Evolutionary conservation across 2,329 filamentous ascomycete species (phyloP).

Genomic region (Clonostachys rosea): DNA sequence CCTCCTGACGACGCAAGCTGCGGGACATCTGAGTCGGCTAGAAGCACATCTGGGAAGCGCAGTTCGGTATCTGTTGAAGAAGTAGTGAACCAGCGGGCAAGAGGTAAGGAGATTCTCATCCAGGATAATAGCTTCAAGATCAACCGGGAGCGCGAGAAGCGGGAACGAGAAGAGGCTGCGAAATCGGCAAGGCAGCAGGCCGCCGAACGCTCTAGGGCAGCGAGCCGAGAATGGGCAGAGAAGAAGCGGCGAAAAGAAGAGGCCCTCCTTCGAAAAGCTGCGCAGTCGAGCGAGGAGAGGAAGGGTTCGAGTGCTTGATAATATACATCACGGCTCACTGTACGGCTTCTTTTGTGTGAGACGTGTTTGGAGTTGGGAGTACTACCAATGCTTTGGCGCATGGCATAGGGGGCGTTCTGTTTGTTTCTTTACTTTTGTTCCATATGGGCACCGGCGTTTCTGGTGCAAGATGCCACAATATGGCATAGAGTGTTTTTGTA

Average conservation of each 20-base stretch:
- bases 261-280: neutral
- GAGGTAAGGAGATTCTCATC: conserved; percentile 48
- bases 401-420: too few species aligned
- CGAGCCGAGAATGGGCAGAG: conserved; percentile 59
- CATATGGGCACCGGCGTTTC: too few species aligned
- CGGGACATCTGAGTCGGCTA: conserved; percentile 39
- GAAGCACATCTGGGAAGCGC: conserved; percentile 36
- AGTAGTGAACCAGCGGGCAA: conserved; percentile 41
- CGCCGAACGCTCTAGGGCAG: conserved; percentile 53
- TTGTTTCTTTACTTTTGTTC: too few species aligned
- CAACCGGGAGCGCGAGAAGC: conserved; percentile 46
- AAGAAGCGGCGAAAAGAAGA: conserved; percentile 41
- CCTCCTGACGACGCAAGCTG: conserved; percentile 22
- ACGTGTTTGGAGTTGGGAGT: too few species aligned
- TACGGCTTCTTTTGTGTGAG: too few species aligned
- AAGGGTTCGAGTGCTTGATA: too few species aligned
- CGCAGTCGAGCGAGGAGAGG: too few species aligned
- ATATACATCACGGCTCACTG: too few species aligned
- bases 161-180: conserved; percentile 47
- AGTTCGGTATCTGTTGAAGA: conserved; percentile 46
- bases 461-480: too few species aligned
- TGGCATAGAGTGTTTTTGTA: too few species aligned
- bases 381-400: too few species aligned
- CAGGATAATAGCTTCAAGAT: conserved; percentile 42
- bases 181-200: conserved; percentile 54